Base-by-base conservation (phyloP, 208 protist species). In the Strigomonas oncopelti region DNA sequence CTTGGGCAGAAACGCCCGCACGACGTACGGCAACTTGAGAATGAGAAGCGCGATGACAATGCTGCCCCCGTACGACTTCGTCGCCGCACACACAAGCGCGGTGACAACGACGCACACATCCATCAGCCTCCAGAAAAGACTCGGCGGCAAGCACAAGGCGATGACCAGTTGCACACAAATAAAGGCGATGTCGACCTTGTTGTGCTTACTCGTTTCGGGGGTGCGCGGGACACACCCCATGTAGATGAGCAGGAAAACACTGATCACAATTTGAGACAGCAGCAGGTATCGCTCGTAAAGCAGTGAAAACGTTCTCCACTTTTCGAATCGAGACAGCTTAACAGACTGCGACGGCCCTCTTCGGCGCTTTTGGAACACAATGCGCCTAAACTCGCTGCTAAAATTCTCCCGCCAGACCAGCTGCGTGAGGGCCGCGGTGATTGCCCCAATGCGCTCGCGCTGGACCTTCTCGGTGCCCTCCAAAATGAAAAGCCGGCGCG, bases 321-420 rank as follows among this genome's bases (percentile, higher is more conserved):
- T 71, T 13, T 72, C 63, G 25, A 68, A 75, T 3, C 34, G 63
- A 24, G 68, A 67, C 24, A 65, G 56, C 0, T 54, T 62, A 20
- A 25, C 36, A 31, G 70, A 42, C 0, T 18, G 27, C 14, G 74
- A 55, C 24, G 55, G 27, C 27, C 38, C 16, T 11, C 71, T 64
- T 11, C 79, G 73, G 28, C 59, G 61, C 29, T 63, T 67, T 48
- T 61, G 51, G 56, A 87, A 91, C 0, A 83, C 70, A 32, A 89
- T 81, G 22, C 81, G 72, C 20, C 76, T 75, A 36, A 90, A 82
- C 5, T 53, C 77, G 24, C 78, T 83, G 67, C 80, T 90, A 61
- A 93, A 93, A 64, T 93, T 93, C 48, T 90, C 87, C 52, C 87
- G 61, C 87, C 84, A 93, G 11, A 90, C 71, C 13, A 90, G 71